These are phyloP conservation scores for Aureobasidium sp. DNA, from an alignment of 2,329 filamentous ascomycete species.

Conservation along the genomic window DNA sequence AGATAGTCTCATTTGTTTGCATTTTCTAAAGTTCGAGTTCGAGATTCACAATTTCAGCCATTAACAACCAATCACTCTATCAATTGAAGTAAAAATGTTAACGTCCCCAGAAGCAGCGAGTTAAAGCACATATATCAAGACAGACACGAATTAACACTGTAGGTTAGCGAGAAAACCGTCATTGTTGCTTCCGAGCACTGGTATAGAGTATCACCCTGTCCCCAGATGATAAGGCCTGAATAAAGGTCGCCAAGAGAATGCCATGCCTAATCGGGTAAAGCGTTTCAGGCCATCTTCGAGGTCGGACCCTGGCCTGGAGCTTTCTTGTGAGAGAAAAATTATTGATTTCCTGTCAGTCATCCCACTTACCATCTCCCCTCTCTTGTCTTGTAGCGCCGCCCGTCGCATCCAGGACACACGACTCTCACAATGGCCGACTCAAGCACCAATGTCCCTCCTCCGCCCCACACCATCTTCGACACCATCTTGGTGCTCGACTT, in stretches of 20 bases:
- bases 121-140: background rate
- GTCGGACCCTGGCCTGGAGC: background rate
- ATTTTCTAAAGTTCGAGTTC: background rate
- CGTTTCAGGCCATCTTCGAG: background rate
- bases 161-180: background rate
- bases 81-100: fast-evolving
- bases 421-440: conserved; percentile 19
- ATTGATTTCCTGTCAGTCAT: conserved; percentile 20
- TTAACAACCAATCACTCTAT: background rate
- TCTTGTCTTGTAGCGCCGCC: conserved; percentile 1
- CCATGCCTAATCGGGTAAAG: background rate
- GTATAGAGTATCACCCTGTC: background rate
- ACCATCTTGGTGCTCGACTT: conserved; percentile 67
- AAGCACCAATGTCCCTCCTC: conserved; percentile 29
- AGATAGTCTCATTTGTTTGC: too few relatives aligned
- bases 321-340: background rate
- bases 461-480: conserved; percentile 46
- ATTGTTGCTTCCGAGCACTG: background rate
- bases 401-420: background rate
- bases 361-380: background rate
- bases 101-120: too few relatives aligned
- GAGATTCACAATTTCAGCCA: background rate
- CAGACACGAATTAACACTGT: background rate
- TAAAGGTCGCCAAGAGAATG: background rate
- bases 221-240: background rate